Evolutionary conservation across 2,329 filamentous ascomycete species (phyloP).

Genomic region (Sporothrix luriei): DNA sequence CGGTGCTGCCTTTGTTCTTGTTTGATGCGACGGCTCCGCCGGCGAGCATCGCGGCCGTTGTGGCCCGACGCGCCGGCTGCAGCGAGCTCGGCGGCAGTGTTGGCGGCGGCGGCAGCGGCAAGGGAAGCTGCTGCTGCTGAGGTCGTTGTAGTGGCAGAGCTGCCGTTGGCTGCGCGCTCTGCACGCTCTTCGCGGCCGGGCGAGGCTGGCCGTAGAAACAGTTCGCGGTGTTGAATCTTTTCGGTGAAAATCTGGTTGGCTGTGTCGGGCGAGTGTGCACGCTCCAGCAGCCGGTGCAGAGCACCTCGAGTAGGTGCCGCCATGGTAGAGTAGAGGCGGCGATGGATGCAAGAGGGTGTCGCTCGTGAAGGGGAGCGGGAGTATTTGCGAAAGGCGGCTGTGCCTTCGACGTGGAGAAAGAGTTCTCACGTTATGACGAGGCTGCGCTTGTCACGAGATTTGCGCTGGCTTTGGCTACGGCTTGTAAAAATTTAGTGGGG

Average conservation of each 20-base stretch:
- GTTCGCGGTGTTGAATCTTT: constrained; percentile 78
- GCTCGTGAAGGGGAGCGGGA: constrained; percentile 34
- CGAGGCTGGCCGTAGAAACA: constrained; percentile 76
- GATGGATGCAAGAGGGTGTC: too few species aligned
- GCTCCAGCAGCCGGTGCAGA: constrained; percentile 64
- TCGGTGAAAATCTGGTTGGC: constrained; percentile 74
- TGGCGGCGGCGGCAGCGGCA: constrained; percentile 56
- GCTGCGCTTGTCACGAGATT: not conserved
- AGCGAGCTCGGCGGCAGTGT: constrained; percentile 70
- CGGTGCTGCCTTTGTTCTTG: constrained; percentile 47
- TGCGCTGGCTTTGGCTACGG: not conserved
- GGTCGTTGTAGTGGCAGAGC: not conserved
- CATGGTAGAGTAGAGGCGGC: constrained; percentile 39
- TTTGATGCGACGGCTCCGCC: constrained; percentile 54
- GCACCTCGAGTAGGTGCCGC: constrained; percentile 44
- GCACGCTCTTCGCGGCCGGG: constrained; percentile 52
- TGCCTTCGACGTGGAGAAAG: not conserved
- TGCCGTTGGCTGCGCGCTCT: too few species aligned
- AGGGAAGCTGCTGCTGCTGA: constrained; percentile 19
- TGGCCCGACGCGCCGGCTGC: constrained; percentile 42
- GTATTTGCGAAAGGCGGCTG: not conserved
- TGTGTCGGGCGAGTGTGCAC: constrained; percentile 76
- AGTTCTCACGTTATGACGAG: not conserved
- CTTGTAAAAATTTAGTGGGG: constrained; percentile 12
- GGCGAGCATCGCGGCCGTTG: constrained; percentile 60